phyloP scores from a whole-genome alignment of 306 rosid genomes.

The Fagus crenata region DNA sequence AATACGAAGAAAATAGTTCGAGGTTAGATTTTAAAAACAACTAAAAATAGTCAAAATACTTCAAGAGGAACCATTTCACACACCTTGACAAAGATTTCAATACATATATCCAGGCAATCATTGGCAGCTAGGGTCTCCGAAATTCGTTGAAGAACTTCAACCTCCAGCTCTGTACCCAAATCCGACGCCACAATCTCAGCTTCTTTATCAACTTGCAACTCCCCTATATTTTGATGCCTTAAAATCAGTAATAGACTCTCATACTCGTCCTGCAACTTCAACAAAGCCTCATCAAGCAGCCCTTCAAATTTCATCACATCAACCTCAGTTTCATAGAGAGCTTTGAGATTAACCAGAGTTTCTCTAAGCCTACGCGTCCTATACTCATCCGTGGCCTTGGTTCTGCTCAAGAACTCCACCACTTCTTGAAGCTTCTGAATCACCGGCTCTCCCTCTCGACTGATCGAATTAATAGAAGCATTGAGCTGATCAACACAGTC shows the following conservation, averaged over 20 bases:
- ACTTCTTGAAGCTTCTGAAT: slow-evolving; percentile 86
- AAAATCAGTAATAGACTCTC: slow-evolving; percentile 52
- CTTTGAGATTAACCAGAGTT: slow-evolving; percentile 64
- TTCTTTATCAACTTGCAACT: slow-evolving; percentile 17
- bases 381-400: slow-evolving; percentile 66
- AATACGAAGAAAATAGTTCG: too few species aligned
- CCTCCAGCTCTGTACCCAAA: slow-evolving; percentile 57
- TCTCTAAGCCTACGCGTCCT: slow-evolving; percentile 61
- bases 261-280: slow-evolving; percentile 76
- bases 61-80: neutral
- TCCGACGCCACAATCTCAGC: slow-evolving; percentile 28
- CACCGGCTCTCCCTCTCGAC: slow-evolving; percentile 67
- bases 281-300: slow-evolving; percentile 66
- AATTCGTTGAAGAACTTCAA: slow-evolving; percentile 56
- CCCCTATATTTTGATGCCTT: slow-evolving; percentile 45
- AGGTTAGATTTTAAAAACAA: too few species aligned
- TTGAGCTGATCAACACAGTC: slow-evolving; percentile 59
- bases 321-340: slow-evolving; percentile 69
- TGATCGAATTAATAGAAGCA: slow-evolving; percentile 43
- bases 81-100: slow-evolving; percentile 83
- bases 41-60: neutral
- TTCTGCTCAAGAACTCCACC: slow-evolving; percentile 84
- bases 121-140: slow-evolving; percentile 59
- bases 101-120: slow-evolving; percentile 89
- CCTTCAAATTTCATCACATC: slow-evolving; percentile 83